Conservation (phyloP, 2,329 filamentous ascomycete genomes). For the Alternaria sp. region DNA sequence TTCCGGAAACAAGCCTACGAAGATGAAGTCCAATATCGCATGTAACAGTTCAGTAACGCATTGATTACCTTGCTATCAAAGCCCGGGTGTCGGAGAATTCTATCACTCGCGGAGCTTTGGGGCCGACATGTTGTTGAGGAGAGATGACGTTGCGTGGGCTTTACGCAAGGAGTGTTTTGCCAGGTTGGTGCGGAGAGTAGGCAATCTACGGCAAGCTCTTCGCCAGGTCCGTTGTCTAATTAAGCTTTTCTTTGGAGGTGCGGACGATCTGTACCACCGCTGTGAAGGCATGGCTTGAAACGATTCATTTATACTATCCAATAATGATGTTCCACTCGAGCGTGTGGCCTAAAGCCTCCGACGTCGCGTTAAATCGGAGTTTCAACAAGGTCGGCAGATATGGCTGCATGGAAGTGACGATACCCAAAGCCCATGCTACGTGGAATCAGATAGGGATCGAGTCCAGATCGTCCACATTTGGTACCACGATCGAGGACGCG, state of each 20-base stretch:
- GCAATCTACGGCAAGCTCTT: constrained; percentile 11
- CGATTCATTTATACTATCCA: neutral
- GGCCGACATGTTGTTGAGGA: constrained; percentile 1
- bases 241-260: neutral
- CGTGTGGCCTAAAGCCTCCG: neutral
- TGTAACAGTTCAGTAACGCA: neutral
- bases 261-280: neutral
- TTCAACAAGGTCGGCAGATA: neutral
- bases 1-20: constrained; percentile 3
- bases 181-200: neutral
- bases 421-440: neutral
- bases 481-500: constrained; percentile 1
- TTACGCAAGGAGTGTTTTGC: neutral
- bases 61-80: constrained; percentile 3
- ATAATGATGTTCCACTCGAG: neutral
- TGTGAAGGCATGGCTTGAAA: neutral
- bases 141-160: constrained; percentile 2
- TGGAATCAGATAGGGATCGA: neutral
- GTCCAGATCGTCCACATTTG: neutral
- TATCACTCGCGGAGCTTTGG: neutral
- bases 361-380: neutral
- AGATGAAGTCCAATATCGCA: constrained; percentile 24
- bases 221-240: neutral
- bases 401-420: neutral
- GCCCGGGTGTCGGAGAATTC: constrained; percentile 9